phyloP scores from a whole-genome alignment of 108 stramenopile species.

The Fistulifera solaris region DNA sequence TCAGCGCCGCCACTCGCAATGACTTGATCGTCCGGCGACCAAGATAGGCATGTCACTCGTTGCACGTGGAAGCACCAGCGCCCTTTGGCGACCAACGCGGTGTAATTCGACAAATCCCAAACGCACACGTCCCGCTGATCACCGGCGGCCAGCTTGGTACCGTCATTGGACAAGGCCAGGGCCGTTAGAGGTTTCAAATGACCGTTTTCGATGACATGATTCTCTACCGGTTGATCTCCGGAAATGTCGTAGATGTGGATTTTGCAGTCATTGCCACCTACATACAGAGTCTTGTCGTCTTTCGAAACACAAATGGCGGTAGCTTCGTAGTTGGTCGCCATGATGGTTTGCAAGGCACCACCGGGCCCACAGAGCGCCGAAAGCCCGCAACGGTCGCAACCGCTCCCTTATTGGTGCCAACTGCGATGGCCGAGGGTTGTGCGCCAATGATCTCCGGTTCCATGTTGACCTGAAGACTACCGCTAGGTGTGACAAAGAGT shows the following conservation, averaged over 20 bases:
- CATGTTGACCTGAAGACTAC: slow-evolving; percentile 1
- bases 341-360: slow-evolving; percentile 8
- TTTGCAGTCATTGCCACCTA: slow-evolving; percentile 88
- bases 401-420: slow-evolving; percentile 53
- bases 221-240: slow-evolving; percentile 23
- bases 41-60: slow-evolving; percentile 55
- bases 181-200: slow-evolving; percentile 77
- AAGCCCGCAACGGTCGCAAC: slow-evolving; percentile 68
- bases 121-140: slow-evolving; percentile 78
- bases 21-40: slow-evolving; percentile 59
- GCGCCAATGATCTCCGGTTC: slow-evolving; percentile 29
- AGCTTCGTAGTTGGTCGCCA: slow-evolving; percentile 54
- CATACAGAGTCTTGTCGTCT: slow-evolving; percentile 74
- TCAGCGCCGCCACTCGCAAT: slow-evolving; percentile 77
- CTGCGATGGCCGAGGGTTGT: slow-evolving; percentile 76
- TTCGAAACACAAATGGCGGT: slow-evolving; percentile 59
- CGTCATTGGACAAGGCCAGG: slow-evolving; percentile 77
- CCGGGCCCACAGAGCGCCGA: slow-evolving; percentile 41
- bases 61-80: slow-evolving; percentile 83
- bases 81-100: slow-evolving; percentile 43
- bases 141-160: slow-evolving; percentile 75
- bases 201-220: slow-evolving; percentile 43
- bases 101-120: slow-evolving; percentile 33
- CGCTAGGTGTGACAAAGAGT: slow-evolving; percentile 35
- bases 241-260: slow-evolving; percentile 70